Evolutionary conservation across 2,329 filamentous ascomycete species (phyloP).

Genomic region (Fusarium nodosum): DNA sequence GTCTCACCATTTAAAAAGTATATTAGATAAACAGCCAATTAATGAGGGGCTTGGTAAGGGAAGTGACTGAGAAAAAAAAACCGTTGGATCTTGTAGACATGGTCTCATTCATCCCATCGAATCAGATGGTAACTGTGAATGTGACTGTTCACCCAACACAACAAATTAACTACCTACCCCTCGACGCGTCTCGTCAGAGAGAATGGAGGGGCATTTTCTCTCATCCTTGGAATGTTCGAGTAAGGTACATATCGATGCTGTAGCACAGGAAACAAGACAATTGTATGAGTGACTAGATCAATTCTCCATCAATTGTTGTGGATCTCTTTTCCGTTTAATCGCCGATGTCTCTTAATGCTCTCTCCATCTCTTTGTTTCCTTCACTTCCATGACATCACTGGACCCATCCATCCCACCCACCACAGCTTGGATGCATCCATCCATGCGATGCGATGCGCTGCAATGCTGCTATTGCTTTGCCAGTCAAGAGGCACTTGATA

Average conservation of each 20-base stretch:
- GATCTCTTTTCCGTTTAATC: conserved; percentile 23
- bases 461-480: conserved; percentile 20
- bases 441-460: neutral
- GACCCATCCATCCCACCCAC: conserved; percentile 40
- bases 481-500: neutral
- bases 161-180: conserved; percentile 9
- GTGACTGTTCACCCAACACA: conserved; percentile 14
- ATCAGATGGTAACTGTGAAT: neutral
- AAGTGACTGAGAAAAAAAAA: neutral
- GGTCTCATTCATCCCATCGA: conserved; percentile 31
- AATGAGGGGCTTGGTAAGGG: neutral
- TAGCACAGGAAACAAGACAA: neutral
- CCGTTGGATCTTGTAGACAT: conserved; percentile 8
- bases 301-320: conserved; percentile 14
- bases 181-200: conserved; percentile 37
- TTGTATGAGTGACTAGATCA: neutral
- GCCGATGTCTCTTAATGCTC: conserved; percentile 24
- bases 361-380: neutral
- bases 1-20: conserved; percentile 1
- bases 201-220: conserved; percentile 21
- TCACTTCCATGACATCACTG: conserved; percentile 48
- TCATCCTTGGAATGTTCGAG: conserved; percentile 20
- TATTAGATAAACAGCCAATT: conserved; percentile 13
- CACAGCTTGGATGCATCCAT: conserved; percentile 12
- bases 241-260: neutral